Conservation (phyloP, 1,139 yeast genomes). For the Saccharomyces hybrid region DNA sequence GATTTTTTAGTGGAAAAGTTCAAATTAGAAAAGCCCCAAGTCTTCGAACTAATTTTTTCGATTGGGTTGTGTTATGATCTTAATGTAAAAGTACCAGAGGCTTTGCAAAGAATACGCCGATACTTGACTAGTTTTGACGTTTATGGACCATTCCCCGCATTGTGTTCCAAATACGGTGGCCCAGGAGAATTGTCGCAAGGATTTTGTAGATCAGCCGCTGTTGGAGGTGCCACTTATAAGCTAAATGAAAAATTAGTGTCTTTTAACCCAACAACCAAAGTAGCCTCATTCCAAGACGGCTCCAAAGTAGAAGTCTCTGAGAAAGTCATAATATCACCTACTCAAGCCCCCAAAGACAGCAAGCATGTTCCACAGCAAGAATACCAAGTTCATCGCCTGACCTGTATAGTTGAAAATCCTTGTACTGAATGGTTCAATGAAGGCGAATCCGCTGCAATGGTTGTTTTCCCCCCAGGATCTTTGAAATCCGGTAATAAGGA, state of each 20-base stretch:
- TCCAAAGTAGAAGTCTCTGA: constrained; percentile 66
- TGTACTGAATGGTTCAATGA: constrained; percentile 90
- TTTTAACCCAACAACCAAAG: constrained; percentile 56
- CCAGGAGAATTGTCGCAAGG: constrained; percentile 97
- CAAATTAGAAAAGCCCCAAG: constrained; percentile 65
- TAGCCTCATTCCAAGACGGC: constrained; percentile 73
- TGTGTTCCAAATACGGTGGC: constrained; percentile 89
- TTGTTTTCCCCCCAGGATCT: constrained; percentile 88
- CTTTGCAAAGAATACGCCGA: constrained; percentile 71
- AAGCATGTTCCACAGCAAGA: constrained; percentile 36
- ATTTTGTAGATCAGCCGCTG: constrained; percentile 95
- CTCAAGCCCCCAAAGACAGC: constrained; percentile 50
- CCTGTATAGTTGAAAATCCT: constrained; percentile 76
- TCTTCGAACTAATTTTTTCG: constrained; percentile 74
- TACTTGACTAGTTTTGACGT: constrained; percentile 82
- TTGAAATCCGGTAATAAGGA: constrained; percentile 56
- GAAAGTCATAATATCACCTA: constrained; percentile 62
- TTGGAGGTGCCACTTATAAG: constrained; percentile 92
- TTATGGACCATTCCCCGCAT: constrained; percentile 88
- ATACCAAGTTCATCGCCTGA: constrained; percentile 60
- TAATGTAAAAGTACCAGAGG: constrained; percentile 59
- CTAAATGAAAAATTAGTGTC: constrained; percentile 57
- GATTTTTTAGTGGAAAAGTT: constrained; percentile 56
- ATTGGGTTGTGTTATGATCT: constrained; percentile 68
- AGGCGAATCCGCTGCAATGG: constrained; percentile 75